Percentiles rank a stretch among this genome's conserved stretches.
phyloP scores from a whole-genome alignment of 192 early-diverging fungal genomes.

The Podochytrium sp. region DNA sequence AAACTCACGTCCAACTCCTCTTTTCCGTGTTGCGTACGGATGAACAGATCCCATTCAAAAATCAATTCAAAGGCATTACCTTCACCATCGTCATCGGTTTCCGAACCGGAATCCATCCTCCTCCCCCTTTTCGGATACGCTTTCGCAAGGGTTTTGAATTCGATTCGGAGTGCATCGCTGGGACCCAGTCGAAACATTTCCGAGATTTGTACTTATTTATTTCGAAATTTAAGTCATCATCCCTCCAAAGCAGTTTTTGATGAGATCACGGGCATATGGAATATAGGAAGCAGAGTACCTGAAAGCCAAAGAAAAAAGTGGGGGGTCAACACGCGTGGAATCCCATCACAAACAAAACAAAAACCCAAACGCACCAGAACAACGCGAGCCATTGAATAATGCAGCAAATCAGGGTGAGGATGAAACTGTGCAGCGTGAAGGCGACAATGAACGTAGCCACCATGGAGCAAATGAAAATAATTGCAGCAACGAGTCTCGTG shows the following conservation, averaged over 20 bases:
- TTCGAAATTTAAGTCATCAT: constrained; percentile 18
- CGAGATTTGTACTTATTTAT: neutral
- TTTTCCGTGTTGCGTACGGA: neutral
- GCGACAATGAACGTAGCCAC: constrained; percentile 76
- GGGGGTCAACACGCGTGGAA: neutral
- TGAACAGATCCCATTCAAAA: no score
- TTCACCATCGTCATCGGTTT: no score
- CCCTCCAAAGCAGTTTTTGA: constrained; percentile 45
- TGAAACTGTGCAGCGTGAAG: constrained; percentile 62
- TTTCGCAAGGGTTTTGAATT: constrained; percentile 11
- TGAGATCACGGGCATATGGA: constrained; percentile 78
- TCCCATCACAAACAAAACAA: neutral
- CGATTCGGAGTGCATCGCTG: neutral
- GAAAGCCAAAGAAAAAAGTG: neutral
- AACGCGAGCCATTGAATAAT: constrained; percentile 89
- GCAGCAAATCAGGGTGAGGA: constrained; percentile 80
- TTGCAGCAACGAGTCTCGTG: constrained; percentile 74
- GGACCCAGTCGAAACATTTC: neutral
- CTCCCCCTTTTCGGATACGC: constrained; percentile 19
- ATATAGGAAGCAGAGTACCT: constrained; percentile 70
- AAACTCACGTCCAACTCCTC: neutral
- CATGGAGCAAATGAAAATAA: constrained; percentile 72
- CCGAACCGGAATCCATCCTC: no score
- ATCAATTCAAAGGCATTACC: no score
- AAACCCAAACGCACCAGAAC: constrained; percentile 72